A percentile compares a stretch with the other conserved stretches of the same genome.
Evolutionary conservation across 2,329 filamentous ascomycete species (phyloP).

Genomic region (Cladosporium sp.): DNA sequence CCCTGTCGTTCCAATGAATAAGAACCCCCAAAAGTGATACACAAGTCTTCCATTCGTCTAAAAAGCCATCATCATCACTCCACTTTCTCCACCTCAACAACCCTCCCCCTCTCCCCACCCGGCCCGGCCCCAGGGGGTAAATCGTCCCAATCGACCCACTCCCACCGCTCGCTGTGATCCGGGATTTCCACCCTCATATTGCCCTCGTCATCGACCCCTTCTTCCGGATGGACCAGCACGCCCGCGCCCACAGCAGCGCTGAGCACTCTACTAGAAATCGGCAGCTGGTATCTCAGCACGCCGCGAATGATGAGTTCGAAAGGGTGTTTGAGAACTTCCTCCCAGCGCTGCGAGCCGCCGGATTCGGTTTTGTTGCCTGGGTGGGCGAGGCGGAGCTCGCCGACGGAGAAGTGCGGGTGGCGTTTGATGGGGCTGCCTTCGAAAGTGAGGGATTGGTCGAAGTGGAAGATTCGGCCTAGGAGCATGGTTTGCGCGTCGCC

Average conservation of each 20-base stretch:
- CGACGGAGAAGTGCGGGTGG: slow-evolving; percentile 66
- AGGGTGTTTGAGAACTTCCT: slow-evolving; percentile 81
- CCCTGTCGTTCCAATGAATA: too few relatives aligned
- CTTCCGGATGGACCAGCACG: slow-evolving; percentile 38
- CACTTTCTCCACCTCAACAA: neutral
- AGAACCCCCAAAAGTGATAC: too few relatives aligned
- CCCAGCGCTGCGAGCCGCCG: slow-evolving; percentile 82
- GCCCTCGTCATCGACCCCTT: slow-evolving; percentile 29
- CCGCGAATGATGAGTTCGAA: slow-evolving; percentile 93
- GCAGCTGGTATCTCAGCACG: slow-evolving; percentile 75
- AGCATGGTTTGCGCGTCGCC: slow-evolving; percentile 75
- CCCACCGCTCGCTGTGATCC: slow-evolving; percentile 27
- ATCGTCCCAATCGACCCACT: slow-evolving; percentile 29
- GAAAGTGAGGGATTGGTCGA: slow-evolving; percentile 84
- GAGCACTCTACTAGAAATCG: slow-evolving; percentile 52
- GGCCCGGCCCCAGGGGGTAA: neutral
- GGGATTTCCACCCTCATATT: slow-evolving; percentile 28
- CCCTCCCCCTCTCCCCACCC: neutral
- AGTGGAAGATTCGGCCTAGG: slow-evolving; percentile 80
- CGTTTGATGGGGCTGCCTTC: slow-evolving; percentile 85
- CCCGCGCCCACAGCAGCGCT: slow-evolving; percentile 47
- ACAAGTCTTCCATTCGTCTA: too few relatives aligned
- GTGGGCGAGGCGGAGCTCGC: slow-evolving; percentile 74
- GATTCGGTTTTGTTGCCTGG: slow-evolving; percentile 85
- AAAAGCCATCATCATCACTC: too few relatives aligned